Evolutionary conservation across 306 rosid genomes (phyloP).

Genomic region (Senna tora): DNA sequence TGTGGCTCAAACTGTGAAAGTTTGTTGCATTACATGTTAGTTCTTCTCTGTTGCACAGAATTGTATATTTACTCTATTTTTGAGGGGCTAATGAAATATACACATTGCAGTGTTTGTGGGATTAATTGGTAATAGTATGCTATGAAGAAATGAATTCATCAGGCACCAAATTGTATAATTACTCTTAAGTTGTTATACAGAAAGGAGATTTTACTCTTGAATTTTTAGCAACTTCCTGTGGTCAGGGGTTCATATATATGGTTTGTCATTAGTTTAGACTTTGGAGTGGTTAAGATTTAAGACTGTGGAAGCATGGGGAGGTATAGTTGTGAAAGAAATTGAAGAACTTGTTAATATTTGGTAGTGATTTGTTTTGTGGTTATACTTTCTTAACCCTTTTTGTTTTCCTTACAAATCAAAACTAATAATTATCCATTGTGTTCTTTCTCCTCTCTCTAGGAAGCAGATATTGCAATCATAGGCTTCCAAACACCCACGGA

Average conservation of each 20-base stretch:
- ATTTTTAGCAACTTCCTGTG: background rate
- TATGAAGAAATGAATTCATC: too few relatives aligned
- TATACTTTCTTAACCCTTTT: background rate
- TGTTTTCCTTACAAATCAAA: background rate
- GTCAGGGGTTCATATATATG: background rate
- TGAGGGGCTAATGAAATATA: background rate
- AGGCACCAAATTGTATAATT: too few relatives aligned
- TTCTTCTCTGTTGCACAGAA: too few relatives aligned
- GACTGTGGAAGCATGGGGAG: background rate
- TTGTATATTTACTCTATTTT: too few relatives aligned
- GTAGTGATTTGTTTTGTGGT: background rate
- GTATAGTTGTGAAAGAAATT: background rate
- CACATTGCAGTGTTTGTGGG: too few relatives aligned
- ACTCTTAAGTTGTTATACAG: too few relatives aligned
- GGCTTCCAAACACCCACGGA: slow-evolving; percentile 32
- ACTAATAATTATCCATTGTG: background rate
- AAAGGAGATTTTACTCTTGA: too few relatives aligned
- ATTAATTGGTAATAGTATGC: too few relatives aligned
- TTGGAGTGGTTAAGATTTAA: background rate
- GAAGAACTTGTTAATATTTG: background rate
- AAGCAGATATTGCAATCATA: slow-evolving; percentile 35
- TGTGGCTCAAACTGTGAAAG: too few relatives aligned
- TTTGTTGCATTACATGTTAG: too few relatives aligned
- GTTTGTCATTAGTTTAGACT: background rate
- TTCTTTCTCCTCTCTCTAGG: slow-evolving; percentile 32